Conservation (phyloP, 495 filamentous ascomycete species). For the Aspergillus conjunctus region DNA sequence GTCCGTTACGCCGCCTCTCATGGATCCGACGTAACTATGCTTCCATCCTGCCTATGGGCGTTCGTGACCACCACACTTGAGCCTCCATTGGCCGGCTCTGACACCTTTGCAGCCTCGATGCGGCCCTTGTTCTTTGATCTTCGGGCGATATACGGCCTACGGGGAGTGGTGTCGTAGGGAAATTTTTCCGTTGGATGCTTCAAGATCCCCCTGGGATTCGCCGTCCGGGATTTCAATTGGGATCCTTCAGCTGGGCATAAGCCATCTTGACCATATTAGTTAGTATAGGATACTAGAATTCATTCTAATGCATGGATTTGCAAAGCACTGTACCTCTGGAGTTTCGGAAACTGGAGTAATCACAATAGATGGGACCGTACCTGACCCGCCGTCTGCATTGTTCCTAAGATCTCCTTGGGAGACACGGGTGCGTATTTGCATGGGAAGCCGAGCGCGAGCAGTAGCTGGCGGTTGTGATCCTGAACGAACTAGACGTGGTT, state of each 20-base stretch:
- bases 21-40: background rate
- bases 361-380: constrained; percentile 17
- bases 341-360: constrained; percentile 18
- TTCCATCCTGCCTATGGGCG: constrained; percentile 2
- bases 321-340: constrained; percentile 11
- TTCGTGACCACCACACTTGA: constrained; percentile 9
- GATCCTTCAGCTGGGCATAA: constrained; percentile 12
- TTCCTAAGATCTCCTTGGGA: background rate
- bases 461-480: background rate
- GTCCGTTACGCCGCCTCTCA: constrained; percentile 13
- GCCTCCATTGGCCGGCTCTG: background rate
- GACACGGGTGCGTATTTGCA: constrained; percentile 9
- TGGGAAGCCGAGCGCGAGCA: constrained; percentile 16
- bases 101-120: constrained; percentile 9
- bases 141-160: constrained; percentile 3
- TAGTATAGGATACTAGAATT: background rate
- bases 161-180: constrained; percentile 8
- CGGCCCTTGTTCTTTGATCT: constrained; percentile 3
- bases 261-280: constrained; percentile 9
- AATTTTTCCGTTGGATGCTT: constrained; percentile 15
- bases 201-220: constrained; percentile 16
- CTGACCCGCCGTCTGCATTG: constrained; percentile 6
- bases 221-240: constrained; percentile 4
- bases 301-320: background rate
- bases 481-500: constrained; percentile 21